These are phyloP conservation scores for Sporothrix protearum DNA, from an alignment of 2,329 filamentous ascomycete species.

Conservation along the genomic window DNA sequence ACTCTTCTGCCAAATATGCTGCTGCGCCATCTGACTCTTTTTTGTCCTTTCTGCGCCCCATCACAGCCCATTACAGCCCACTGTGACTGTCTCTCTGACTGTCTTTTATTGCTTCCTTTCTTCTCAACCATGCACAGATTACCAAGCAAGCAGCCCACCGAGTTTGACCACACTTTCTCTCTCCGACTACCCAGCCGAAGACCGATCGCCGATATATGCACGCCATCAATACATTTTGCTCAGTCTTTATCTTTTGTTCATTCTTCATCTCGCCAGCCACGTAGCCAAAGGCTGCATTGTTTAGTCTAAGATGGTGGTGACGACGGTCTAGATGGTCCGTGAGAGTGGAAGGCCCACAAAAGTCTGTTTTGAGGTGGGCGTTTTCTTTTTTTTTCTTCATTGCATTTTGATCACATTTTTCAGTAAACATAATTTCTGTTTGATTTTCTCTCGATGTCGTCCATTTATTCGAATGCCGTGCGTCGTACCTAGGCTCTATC, in stretches of 20 bases:
- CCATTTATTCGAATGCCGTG: not conserved
- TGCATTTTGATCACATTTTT: too few species aligned
- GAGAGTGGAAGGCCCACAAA: not conserved
- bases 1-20: not conserved
- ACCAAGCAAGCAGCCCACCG: not conserved
- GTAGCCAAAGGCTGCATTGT: not conserved
- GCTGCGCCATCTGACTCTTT: slow-evolving; percentile 5
- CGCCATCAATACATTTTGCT: not conserved
- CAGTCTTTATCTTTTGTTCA: not conserved
- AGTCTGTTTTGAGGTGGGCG: not conserved
- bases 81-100: not conserved
- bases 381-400: not conserved
- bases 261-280: not conserved
- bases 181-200: too few species aligned
- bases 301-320: not conserved
- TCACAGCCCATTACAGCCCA: not conserved
- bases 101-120: not conserved
- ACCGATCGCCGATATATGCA: not conserved
- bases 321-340: not conserved
- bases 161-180: not conserved
- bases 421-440: too few species aligned
- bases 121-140: not conserved
- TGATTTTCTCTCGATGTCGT: not conserved
- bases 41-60: not conserved
- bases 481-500: not conserved